These are phyloP conservation scores for Tolypocladium tundrense DNA, from an alignment of 2,329 filamentous ascomycete genomes.

Conservation along the genomic window DNA sequence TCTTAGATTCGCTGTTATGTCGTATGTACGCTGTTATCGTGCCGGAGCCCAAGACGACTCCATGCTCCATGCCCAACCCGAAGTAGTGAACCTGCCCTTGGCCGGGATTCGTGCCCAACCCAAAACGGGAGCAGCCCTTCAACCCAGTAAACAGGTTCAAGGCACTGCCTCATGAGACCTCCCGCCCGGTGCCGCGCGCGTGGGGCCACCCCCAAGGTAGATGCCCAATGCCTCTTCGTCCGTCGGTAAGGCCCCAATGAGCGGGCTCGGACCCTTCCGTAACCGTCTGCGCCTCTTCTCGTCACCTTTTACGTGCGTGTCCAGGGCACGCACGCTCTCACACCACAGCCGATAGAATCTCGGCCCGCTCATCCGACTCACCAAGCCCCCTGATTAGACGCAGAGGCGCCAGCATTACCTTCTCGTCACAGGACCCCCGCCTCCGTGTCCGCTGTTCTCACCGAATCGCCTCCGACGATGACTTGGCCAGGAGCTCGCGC, in stretches of 20 bases:
- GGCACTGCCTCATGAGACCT: background rate
- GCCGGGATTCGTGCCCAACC: background rate
- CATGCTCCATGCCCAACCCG: background rate
- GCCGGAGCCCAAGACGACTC: background rate
- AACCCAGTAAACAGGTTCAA: background rate
- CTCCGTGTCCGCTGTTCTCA: slow-evolving; percentile 14
- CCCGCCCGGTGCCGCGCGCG: background rate
- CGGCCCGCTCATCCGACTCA: background rate
- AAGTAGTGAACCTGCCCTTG: background rate
- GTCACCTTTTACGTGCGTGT: background rate
- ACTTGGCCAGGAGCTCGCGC: slow-evolving; percentile 52
- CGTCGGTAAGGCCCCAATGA: background rate
- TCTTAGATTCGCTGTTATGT: background rate
- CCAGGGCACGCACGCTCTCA: background rate
- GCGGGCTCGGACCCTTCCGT: background rate
- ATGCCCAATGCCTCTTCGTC: slow-evolving; percentile 2
- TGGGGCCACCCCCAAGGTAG: background rate
- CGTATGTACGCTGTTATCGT: background rate
- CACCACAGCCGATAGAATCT: background rate
- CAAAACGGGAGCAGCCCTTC: background rate
- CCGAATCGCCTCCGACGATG: slow-evolving; percentile 32
- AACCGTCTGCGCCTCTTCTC: background rate
- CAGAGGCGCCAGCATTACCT: background rate
- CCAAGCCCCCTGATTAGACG: background rate
- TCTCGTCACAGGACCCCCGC: slow-evolving; percentile 4